Conservation (phyloP, 495 filamentous ascomycete genomes). For the Penicillium crystallinum region DNA sequence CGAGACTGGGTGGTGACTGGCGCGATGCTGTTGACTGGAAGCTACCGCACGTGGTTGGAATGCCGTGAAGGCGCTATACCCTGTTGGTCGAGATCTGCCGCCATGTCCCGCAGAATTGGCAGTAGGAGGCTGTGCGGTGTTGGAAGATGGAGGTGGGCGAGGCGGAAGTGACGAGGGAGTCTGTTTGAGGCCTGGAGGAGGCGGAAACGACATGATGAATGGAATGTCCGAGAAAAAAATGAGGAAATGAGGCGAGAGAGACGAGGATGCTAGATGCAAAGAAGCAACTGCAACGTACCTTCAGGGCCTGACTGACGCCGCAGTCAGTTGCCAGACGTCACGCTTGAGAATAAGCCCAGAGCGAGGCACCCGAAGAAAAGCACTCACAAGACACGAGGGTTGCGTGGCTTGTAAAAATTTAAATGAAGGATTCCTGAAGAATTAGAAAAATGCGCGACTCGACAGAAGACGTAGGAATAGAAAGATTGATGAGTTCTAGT, state of each 20-base stretch:
- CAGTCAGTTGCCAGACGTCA: slow-evolving; percentile 38
- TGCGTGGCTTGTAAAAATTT: background rate
- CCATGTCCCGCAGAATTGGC: slow-evolving; percentile 35
- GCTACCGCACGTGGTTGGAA: slow-evolving; percentile 65
- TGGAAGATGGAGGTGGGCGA: slow-evolving; percentile 67
- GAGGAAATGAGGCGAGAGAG: slow-evolving; percentile 10
- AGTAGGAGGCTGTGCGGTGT: slow-evolving; percentile 41
- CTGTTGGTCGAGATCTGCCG: slow-evolving; percentile 26
- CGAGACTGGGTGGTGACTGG: slow-evolving; percentile 38
- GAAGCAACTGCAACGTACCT: slow-evolving; percentile 55
- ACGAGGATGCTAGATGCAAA: slow-evolving; percentile 32
- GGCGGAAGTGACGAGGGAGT: slow-evolving; percentile 72
- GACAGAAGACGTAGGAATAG: background rate
- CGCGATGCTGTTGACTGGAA: slow-evolving; percentile 39
- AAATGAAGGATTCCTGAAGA: background rate
- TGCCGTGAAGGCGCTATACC: slow-evolving; percentile 44
- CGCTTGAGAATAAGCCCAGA: slow-evolving; percentile 32
- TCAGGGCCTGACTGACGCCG: slow-evolving; percentile 42
- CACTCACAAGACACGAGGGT: background rate
- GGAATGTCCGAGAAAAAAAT: slow-evolving; percentile 44
- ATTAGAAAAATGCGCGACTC: too few relatives aligned
- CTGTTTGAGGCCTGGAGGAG: slow-evolving; percentile 79
- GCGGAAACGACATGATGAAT: slow-evolving; percentile 94
- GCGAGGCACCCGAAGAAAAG: slow-evolving; percentile 3
- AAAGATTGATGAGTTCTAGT: background rate